Evolutionary conservation across 495 filamentous ascomycete genomes (phyloP).

Genomic region (Elasticomyces elasticus): DNA sequence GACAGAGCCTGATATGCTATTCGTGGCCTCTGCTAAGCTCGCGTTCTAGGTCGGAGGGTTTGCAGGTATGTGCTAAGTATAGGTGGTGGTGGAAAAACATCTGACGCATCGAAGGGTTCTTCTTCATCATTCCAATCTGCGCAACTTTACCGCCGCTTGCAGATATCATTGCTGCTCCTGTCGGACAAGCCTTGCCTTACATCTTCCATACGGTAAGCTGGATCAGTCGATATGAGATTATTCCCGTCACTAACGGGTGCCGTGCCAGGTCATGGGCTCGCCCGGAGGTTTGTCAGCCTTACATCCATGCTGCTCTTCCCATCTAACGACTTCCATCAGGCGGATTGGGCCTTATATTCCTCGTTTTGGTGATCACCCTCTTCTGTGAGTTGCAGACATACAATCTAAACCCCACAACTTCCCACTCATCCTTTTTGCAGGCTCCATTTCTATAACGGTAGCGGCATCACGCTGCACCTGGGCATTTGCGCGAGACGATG

Average conservation of each 20-base stretch:
- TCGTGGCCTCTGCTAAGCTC: too few relatives aligned
- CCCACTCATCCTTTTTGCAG: background rate
- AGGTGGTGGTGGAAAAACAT: too few relatives aligned
- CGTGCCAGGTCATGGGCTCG: constrained; percentile 10
- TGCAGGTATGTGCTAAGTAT: constrained; percentile 22
- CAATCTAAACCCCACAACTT: background rate
- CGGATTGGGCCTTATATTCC: constrained; percentile 39
- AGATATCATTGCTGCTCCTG: constrained; percentile 28
- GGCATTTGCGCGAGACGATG: constrained; percentile 41
- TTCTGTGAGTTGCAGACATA: constrained; percentile 34
- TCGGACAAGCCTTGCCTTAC: constrained; percentile 12
- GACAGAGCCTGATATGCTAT: too few relatives aligned
- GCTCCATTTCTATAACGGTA: constrained; percentile 49
- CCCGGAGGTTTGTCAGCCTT: constrained; percentile 19
- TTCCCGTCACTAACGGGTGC: background rate
- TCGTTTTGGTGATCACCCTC: constrained; percentile 37
- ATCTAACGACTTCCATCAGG: constrained; percentile 12
- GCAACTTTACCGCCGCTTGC: constrained; percentile 41
- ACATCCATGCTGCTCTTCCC: background rate
- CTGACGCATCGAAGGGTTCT: constrained; percentile 21
- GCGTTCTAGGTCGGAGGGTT: too few relatives aligned
- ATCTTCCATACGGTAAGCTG: constrained; percentile 36
- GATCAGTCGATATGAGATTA: constrained; percentile 4
- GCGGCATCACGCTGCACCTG: constrained; percentile 42
- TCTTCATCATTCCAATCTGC: constrained; percentile 42